Conservation (phyloP, 202 grass and related monocot genomes). For the Musa balbisiana region DNA sequence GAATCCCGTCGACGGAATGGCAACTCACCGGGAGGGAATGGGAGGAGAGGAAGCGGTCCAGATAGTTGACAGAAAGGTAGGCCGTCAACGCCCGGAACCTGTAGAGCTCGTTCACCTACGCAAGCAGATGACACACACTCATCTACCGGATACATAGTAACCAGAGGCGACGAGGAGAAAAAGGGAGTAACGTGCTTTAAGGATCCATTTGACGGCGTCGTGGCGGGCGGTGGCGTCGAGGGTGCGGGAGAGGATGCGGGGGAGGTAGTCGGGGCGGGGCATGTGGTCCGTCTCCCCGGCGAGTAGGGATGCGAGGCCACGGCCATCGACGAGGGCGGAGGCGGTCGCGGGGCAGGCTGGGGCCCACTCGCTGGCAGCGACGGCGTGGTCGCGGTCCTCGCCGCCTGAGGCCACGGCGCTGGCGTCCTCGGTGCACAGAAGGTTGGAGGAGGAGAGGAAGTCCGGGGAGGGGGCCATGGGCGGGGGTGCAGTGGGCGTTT, state of each 20-base stretch:
- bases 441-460: constrained; percentile 25
- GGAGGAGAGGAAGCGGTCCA: constrained; percentile 43
- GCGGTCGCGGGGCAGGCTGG: background rate
- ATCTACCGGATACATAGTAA: background rate
- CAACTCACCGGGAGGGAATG: constrained; percentile 28
- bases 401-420: constrained; percentile 29
- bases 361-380: constrained; percentile 1
- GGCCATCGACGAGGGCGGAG: constrained; percentile 1
- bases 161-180: background rate
- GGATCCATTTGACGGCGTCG: constrained; percentile 40
- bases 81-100: constrained; percentile 28
- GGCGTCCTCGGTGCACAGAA: constrained; percentile 35
- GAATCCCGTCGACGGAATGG: background rate
- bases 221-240: constrained; percentile 30
- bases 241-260: constrained; percentile 15
- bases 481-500: constrained; percentile 7
- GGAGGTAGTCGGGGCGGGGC: constrained; percentile 29
- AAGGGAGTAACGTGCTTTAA: constrained; percentile 3
- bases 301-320: constrained; percentile 15
- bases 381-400: background rate
- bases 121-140: no score
- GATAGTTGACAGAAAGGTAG: constrained; percentile 40
- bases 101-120: constrained; percentile 25
- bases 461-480: constrained; percentile 26
- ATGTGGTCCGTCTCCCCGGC: constrained; percentile 27